Conservation (phyloP, 345 rosid species). For the Lagerstroemia speciosa region DNA sequence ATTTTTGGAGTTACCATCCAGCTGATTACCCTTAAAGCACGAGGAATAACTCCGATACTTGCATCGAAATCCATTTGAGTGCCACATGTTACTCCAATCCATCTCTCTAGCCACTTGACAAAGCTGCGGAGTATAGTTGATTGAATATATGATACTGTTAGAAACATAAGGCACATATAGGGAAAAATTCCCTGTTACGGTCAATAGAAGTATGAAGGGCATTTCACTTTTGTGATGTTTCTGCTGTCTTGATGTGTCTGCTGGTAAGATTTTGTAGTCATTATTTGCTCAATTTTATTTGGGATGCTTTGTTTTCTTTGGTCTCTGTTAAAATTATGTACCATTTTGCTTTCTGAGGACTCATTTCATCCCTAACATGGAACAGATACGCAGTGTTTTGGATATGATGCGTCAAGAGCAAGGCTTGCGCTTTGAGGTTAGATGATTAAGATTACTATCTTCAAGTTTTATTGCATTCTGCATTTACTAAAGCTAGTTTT, state of each 20-base stretch:
- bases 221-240: not conserved
- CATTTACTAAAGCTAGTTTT: not conserved
- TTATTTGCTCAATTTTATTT: not conserved
- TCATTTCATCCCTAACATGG: not conserved
- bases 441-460: not conserved
- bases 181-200: not conserved
- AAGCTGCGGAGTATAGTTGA: not conserved
- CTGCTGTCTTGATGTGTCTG: not conserved
- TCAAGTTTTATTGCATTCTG: not conserved
- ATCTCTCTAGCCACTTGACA: not conserved
- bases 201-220: not conserved
- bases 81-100: not conserved
- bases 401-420: slow-evolving; percentile 81
- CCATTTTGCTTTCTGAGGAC: slow-evolving; percentile 7
- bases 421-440: slow-evolving; percentile 68
- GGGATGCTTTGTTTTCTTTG: not conserved
- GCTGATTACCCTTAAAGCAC: not conserved
- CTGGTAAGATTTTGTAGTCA: not conserved
- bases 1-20: not conserved
- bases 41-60: not conserved
- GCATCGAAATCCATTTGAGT: not conserved
- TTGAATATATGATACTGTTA: not conserved
- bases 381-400: slow-evolving; percentile 67
- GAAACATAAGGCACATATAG: not conserved
- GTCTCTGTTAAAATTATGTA: not conserved